phyloP scores from a whole-genome alignment of 345 rosid genomes.

The Moricandia arvensis region DNA sequence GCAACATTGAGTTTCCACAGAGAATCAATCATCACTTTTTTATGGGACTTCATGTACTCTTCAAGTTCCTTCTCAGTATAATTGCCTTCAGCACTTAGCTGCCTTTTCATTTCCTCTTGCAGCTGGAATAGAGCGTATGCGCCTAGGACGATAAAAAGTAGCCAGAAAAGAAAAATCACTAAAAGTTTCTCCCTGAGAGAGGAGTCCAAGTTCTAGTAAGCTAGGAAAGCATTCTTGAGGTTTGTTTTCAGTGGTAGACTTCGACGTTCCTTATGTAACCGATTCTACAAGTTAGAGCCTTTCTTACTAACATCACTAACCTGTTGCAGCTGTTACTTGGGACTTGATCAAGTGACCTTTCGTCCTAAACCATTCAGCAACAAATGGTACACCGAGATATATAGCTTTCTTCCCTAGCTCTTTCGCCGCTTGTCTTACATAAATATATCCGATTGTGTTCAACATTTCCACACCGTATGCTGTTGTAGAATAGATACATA shows the following conservation, averaged over 20 bases:
- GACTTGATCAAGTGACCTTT: conserved; percentile 47
- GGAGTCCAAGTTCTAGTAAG: conserved; percentile 11
- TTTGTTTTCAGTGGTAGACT: not conserved
- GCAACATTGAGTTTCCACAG: conserved; percentile 99
- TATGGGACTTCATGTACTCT: conserved; percentile 82
- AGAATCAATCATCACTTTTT: conserved; percentile 90
- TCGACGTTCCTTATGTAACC: not conserved
- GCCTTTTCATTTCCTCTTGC: conserved; percentile 98
- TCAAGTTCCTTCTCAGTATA: conserved; percentile 93
- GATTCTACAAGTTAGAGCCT: conserved; percentile 39
- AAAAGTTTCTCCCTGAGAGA: not conserved
- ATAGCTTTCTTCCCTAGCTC: conserved; percentile 60
- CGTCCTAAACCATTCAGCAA: not conserved
- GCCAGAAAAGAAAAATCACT: not conserved
- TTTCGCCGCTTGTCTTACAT: conserved; percentile 89
- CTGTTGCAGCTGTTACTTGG: conserved; percentile 98
- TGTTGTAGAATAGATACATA: conserved; percentile 38
- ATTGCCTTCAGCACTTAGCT: conserved; percentile 83
- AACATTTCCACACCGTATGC: conserved; percentile 96
- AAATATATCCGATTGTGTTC: conserved; percentile 91
- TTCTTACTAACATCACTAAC: conserved; percentile 45
- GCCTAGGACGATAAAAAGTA: conserved; percentile 47
- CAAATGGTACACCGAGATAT: conserved; percentile 46
- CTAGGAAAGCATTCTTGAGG: not conserved
- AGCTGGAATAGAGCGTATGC: conserved; percentile 97